Evolutionary conservation across 2,329 filamentous ascomycete genomes (phyloP).

Genomic region (Aureobasidium namibiae): DNA sequence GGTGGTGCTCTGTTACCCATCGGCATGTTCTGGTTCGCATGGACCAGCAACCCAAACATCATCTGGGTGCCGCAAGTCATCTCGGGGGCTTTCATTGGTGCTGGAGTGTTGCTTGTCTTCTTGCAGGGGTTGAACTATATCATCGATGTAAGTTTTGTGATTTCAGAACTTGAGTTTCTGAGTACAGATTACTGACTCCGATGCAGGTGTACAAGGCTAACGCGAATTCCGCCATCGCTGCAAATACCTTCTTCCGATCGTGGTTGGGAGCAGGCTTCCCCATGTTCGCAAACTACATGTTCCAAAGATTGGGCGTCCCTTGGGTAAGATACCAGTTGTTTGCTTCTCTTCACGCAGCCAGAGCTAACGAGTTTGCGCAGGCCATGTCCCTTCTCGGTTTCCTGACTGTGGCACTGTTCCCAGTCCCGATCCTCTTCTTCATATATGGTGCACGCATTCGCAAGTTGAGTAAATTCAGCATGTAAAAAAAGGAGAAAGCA

Average conservation of each 20-base stretch:
- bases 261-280: conserved; percentile 29
- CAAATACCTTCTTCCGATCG: conserved; percentile 29
- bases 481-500: neutral
- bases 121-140: conserved; percentile 30
- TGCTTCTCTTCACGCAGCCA: conserved; percentile 13
- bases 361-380: conserved; percentile 18
- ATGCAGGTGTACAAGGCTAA: conserved; percentile 27
- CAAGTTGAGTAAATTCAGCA: conserved; percentile 16
- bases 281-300: conserved; percentile 27
- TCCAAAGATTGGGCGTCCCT: conserved; percentile 11
- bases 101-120: conserved; percentile 35
- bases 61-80: conserved; percentile 39
- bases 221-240: conserved; percentile 30
- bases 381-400: conserved; percentile 26
- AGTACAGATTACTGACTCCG: conserved; percentile 27
- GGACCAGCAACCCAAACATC: conserved; percentile 32
- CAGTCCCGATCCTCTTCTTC: conserved; percentile 23
- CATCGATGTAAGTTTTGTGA: conserved; percentile 37
- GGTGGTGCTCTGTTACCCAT: conserved; percentile 34
- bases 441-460: conserved; percentile 21
- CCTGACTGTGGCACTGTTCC: conserved; percentile 22
- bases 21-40: conserved; percentile 42
- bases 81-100: conserved; percentile 35
- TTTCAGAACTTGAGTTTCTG: conserved; percentile 29
- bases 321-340: conserved; percentile 1